Evolutionary conservation across 1,139 yeast species (phyloP), one percentile per base, ranked within the genome.

Genomic region (Wickerhamiella infanticola): DNA sequence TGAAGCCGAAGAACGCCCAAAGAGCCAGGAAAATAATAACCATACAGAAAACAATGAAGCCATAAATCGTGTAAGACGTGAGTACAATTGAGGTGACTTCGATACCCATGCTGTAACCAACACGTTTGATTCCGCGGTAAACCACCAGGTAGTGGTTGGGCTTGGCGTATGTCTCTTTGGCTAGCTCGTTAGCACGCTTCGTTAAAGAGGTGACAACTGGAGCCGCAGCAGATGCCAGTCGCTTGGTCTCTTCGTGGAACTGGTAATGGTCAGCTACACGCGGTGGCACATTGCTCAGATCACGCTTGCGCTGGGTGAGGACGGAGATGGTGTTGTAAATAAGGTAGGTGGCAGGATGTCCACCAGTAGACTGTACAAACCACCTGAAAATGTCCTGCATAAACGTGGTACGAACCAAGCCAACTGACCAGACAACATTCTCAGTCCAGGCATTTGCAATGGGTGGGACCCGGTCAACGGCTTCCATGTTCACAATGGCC

Each of bases 361-460:
- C 98, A 39, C 96, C 96, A 2, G 98, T 90, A 18, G 96, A 71
- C 65, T 88, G 95, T 49, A 90, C 78, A 64, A 88, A 90, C 98
- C 98, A 90, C 58, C 82, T 72, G 55, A 93, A 83, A 52, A 88
- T 84, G 50, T 72, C 67, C 63, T 90, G 97, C 75, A 90, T 81
- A 60, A 88, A 85, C 5, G 64, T 65, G 13, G 78, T 76, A 51
- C 73, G 73, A 52, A 90, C 82, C 53, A 90, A 77, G 48, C 98
- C 98, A 67, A 90, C 74, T 9, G 96, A 79, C 98, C 98, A 90
- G 62, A 79, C 81, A 65, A 90, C 81, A 66, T 90, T 90, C 63
- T 90, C 96, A 39, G 94, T 79, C 98, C 98, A 90, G 9, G 97
- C 86, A 2, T 94, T 82, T 13, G 97, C 97, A 56, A 90, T 85